Percentiles rank a stretch among this genome's conserved stretches.
Conservation (phyloP, 768 basidiomycete genomes). For the Xerocomus potaroensis region DNA sequence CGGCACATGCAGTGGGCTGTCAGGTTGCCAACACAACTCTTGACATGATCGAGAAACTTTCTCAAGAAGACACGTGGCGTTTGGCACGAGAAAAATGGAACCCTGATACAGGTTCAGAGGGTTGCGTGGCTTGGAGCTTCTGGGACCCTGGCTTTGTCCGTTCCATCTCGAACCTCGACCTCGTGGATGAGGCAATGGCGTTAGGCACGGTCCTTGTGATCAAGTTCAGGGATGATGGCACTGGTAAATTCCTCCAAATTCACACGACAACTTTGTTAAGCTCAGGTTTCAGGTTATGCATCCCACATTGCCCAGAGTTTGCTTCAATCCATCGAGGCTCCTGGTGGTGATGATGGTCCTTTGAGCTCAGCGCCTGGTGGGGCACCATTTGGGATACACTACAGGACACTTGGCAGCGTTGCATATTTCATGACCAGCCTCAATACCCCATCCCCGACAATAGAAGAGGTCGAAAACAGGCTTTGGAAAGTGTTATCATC, state of each 20-base stretch:
- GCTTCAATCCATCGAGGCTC: conserved; percentile 48
- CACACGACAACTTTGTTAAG: background rate
- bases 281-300: conserved; percentile 40
- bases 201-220: conserved; percentile 83
- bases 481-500: conserved; percentile 42
- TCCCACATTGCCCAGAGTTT: conserved; percentile 63
- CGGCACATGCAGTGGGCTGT: too few species aligned
- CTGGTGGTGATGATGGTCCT: conserved; percentile 17
- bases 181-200: conserved; percentile 77
- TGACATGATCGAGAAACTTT: conserved; percentile 52
- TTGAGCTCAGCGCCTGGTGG: conserved; percentile 47
- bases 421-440: conserved; percentile 92
- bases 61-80: conserved; percentile 51
- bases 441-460: conserved; percentile 54
- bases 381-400: conserved; percentile 69
- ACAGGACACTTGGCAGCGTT: conserved; percentile 83
- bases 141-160: conserved; percentile 77
- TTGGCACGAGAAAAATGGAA: conserved; percentile 59
- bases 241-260: conserved; percentile 40
- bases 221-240: conserved; percentile 55
- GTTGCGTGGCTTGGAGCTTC: conserved; percentile 68
- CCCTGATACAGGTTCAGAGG: background rate
- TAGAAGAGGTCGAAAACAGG: conserved; percentile 59
- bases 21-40: conserved; percentile 84
- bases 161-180: conserved; percentile 48